Percentiles rank a stretch among this genome's conserved stretches.
These are phyloP conservation scores for Kappamyces sp. DNA, from an alignment of 192 early-diverging fungal genomes.

Conservation along the genomic window DNA sequence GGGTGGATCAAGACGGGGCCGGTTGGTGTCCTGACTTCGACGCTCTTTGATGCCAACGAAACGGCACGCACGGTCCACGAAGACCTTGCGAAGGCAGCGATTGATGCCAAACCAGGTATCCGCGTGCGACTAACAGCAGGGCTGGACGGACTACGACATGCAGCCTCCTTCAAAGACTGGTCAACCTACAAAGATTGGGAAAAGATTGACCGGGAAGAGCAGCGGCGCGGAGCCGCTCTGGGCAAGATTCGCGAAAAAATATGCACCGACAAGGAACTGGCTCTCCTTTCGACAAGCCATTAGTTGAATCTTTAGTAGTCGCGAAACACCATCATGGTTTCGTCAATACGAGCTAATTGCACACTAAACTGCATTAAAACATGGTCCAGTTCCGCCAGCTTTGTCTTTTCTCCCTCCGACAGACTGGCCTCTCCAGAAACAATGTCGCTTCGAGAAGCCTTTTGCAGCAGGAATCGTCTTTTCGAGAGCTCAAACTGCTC, in stretches of 20 bases:
- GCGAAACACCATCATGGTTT: too few species aligned
- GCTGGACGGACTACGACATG: constrained; percentile 9
- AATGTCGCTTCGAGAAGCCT: constrained; percentile 35
- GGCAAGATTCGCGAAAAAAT: constrained; percentile 86
- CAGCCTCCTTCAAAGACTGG: neutral
- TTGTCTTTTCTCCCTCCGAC: constrained; percentile 24
- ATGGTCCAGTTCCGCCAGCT: neutral
- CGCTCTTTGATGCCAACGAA: constrained; percentile 89
- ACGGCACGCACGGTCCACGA: constrained; percentile 72
- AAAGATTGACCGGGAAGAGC: constrained; percentile 68
- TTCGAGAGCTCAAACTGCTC: constrained; percentile 24
- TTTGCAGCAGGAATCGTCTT: constrained; percentile 32
- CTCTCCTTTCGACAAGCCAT: too few species aligned
- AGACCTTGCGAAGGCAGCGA: constrained; percentile 28
- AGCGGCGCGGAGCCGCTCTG: constrained; percentile 44
- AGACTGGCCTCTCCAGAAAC: constrained; percentile 23
- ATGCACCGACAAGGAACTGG: too few species aligned
- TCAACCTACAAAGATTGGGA: constrained; percentile 77
- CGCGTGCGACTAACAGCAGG: constrained; percentile 6
- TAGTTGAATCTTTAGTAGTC: too few species aligned
- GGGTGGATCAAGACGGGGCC: constrained; percentile 97
- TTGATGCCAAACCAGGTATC: constrained; percentile 29
- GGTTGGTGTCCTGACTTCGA: constrained; percentile 86
- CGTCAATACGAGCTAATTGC: too few species aligned
- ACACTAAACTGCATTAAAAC: too few species aligned